phyloP scores from a whole-genome alignment of 768 basidiomycete genomes.

The Auricularia sp. region DNA sequence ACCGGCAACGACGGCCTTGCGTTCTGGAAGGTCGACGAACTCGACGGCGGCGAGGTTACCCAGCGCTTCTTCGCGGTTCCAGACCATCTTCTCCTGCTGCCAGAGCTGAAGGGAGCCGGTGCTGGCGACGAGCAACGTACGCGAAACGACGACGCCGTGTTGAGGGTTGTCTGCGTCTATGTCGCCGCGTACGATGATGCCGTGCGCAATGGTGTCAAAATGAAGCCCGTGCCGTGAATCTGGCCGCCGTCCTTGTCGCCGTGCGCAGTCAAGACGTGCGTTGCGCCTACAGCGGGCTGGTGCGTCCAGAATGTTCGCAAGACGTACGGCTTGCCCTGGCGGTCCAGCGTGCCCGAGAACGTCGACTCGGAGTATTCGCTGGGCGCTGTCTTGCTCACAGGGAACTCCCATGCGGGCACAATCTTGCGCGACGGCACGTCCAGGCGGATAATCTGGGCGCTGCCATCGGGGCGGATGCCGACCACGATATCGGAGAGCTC shows the following conservation, averaged over 20 bases:
- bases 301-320: constrained; percentile 62
- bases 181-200: constrained; percentile 51
- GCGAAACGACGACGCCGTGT: constrained; percentile 27
- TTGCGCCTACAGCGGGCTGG: constrained; percentile 38
- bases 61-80: constrained; percentile 77
- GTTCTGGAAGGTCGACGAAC: constrained; percentile 72
- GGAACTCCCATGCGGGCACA: constrained; percentile 44
- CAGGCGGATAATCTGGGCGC: constrained; percentile 45
- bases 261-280: constrained; percentile 44
- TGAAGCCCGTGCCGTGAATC: constrained; percentile 40
- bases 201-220: constrained; percentile 60
- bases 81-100: constrained; percentile 48
- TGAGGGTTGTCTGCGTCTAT: constrained; percentile 39
- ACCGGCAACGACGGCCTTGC: constrained; percentile 26
- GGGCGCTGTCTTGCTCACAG: constrained; percentile 33
- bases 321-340: constrained; percentile 42
- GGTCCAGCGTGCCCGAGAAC: constrained; percentile 49
- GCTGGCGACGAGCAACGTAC: constrained; percentile 53
- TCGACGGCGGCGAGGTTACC: constrained; percentile 51
- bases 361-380: constrained; percentile 36
- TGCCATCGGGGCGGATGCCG: constrained; percentile 45
- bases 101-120: constrained; percentile 72
- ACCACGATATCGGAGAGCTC: constrained; percentile 48
- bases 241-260: constrained; percentile 26
- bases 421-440: constrained; percentile 30